Evolutionary conservation across 2,329 filamentous ascomycete genomes (phyloP).

Genomic region (Aspergillus pseudoglaucus): DNA sequence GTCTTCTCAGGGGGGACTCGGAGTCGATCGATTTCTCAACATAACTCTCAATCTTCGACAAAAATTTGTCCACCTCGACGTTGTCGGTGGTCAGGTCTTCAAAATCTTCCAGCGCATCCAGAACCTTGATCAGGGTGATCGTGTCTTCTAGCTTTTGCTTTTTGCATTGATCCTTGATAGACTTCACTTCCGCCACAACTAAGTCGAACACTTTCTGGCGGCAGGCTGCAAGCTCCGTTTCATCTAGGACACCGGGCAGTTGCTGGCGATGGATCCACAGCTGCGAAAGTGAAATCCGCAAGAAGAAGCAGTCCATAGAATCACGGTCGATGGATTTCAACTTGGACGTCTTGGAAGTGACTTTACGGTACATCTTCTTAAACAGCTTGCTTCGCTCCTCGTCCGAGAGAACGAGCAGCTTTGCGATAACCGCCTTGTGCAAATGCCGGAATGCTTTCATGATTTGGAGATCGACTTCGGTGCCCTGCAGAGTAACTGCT

Average conservation of each 20-base stretch:
- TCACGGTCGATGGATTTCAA: constrained; percentile 25
- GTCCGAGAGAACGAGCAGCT: constrained; percentile 28
- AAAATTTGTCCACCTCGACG: constrained; percentile 28
- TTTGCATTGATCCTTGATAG: constrained; percentile 28
- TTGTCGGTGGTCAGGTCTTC: constrained; percentile 30
- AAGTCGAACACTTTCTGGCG: constrained; percentile 29
- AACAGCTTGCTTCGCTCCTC: constrained; percentile 28
- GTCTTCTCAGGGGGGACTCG: constrained; percentile 18
- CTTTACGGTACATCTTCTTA: constrained; percentile 28
- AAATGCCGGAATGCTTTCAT: constrained; percentile 34
- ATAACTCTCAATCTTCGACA: constrained; percentile 31
- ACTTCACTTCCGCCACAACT: constrained; percentile 29
- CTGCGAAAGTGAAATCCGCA: constrained; percentile 28
- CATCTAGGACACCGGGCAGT: constrained; percentile 22
- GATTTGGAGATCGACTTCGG: constrained; percentile 26
- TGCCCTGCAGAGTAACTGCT: constrained; percentile 25
- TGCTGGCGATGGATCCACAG: constrained; percentile 28
- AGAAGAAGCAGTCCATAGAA: constrained; percentile 32
- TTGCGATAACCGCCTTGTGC: constrained; percentile 28
- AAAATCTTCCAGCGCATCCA: constrained; percentile 35
- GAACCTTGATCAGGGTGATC: constrained; percentile 29
- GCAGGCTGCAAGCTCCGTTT: constrained; percentile 23
- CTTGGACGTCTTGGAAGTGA: constrained; percentile 23
- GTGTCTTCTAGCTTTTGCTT: constrained; percentile 28
- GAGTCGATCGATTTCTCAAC: constrained; percentile 29